Evolutionary conservation across 257 asterid species (phyloP), one percentile per base, ranked within the genome.

Genomic region (Gynochthodes officinalis): DNA sequence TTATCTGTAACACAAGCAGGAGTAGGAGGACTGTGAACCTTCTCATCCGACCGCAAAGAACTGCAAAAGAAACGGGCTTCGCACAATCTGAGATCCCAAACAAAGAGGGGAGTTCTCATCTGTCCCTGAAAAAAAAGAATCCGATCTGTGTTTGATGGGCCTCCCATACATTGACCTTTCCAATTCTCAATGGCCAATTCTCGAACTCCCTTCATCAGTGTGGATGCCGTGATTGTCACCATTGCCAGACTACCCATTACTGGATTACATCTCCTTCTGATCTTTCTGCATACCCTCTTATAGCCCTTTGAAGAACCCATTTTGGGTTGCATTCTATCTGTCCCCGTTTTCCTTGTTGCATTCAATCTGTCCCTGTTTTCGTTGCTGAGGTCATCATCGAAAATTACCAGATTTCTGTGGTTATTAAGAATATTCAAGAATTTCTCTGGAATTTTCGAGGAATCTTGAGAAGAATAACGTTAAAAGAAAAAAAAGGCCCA

Each of bases 211-310:
- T 75, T 66, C 42, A 46, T n/a, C 43, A 7, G 25, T 50, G 16
- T 75, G 43, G 8, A 60, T 58, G 35, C 46, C 52, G 50, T 77
- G 53, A n/a, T 63, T 65, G 48, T 73, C 61, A 55, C 72, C 30
- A 50, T 77, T 28, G 12, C 77, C 76, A 76, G 71, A 70, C 67
- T 75, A 40, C 88, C 87, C 69, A 77, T 84, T 54, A 75, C 88
- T 37, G 81, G 72, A 16, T 80, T 83, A 50, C 84, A 71, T 54
- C 86, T 86, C 46, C 77, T 86, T 57, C 91, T 86, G 73, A 78
- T 86, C 74, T 79, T 86, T 48, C 86, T 88, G 18, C 89, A 86
- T 74, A 78, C 88, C 67, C 91, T 84, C 15, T 85, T 84, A 76
- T 82, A 84, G 67, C 32, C 27, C 15, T 32, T 25, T 3, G 3